Base-by-base conservation (phyloP, 257 asterid genomes). In the Lantana camara region DNA sequence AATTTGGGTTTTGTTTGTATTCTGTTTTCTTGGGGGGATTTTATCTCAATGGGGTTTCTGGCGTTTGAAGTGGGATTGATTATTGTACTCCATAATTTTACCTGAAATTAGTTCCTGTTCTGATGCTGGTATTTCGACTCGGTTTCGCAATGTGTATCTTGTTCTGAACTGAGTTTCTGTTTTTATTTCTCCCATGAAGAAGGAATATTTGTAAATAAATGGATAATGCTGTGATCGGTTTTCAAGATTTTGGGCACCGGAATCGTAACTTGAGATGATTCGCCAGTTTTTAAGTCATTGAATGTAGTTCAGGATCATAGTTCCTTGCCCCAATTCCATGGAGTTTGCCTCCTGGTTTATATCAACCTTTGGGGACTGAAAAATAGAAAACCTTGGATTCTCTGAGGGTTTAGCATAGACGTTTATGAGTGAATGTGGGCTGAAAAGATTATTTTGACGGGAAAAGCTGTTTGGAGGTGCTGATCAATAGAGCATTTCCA, bases 151-250 rank as follows among this genome's bases (percentile, higher is more conserved):
- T n/a, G n/a, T n/a, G n/a, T n/a, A n/a, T n/a, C n/a, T n/a, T n/a
- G n/a, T n/a, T n/a, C n/a, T n/a, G n/a, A n/a, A n/a, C n/a, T n/a
- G n/a, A n/a, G n/a, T n/a, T n/a, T n/a, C n/a, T n/a, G n/a, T n/a
- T n/a, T n/a, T n/a, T n/a, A n/a, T n/a, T n/a, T n/a, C n/a, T n/a
- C n/a, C n/a, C n/a, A n/a, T n/a, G n/a, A n/a, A n/a, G n/a, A n/a
- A n/a, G n/a, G n/a, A n/a, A n/a, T n/a, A n/a, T n/a, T n/a, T n/a
- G n/a, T n/a, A n/a, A n/a, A n/a, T n/a, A n/a, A n/a, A 51, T 30
- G 63, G 24, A 60, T n/a, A 56, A 32, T 27, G 49, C 44, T 63
- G 29, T 47, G 53, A 23, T 45, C 44, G 5, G 66, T 57, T 17
- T 60, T 55, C 16, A 46, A 23, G 46, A 11, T 13, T 35, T 32